phyloP scores from a whole-genome alignment of 2,329 filamentous ascomycete genomes.

The Fusarium secorum region DNA sequence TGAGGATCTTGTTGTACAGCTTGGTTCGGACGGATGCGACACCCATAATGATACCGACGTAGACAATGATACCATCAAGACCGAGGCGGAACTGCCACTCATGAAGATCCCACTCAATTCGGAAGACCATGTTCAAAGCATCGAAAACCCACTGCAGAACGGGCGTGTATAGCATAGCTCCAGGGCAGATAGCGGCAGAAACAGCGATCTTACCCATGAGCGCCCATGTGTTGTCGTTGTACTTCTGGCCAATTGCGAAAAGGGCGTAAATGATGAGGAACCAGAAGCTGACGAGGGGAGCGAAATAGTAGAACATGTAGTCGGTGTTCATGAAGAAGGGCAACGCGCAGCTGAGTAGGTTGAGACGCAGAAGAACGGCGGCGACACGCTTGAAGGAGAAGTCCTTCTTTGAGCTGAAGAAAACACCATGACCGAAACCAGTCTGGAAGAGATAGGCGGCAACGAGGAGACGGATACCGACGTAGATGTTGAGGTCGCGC shows the following conservation, averaged over 20 bases:
- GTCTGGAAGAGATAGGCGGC: constrained; percentile 69
- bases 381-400: constrained; percentile 62
- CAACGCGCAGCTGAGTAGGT: constrained; percentile 62
- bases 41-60: constrained; percentile 60
- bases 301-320: constrained; percentile 63
- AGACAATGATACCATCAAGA: constrained; percentile 64
- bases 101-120: constrained; percentile 56
- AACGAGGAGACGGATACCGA: constrained; percentile 62
- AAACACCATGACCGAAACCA: constrained; percentile 66
- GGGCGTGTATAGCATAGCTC: constrained; percentile 28
- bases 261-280: constrained; percentile 64
- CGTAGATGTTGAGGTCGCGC: constrained; percentile 58
- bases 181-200: constrained; percentile 51
- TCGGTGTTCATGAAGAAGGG: constrained; percentile 64
- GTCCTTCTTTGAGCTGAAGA: constrained; percentile 63
- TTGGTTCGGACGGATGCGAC: constrained; percentile 35
- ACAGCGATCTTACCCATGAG: constrained; percentile 58
- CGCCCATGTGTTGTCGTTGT: constrained; percentile 54
- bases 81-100: constrained; percentile 60
- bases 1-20: constrained; percentile 32
- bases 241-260: constrained; percentile 52
- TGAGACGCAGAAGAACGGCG: constrained; percentile 63
- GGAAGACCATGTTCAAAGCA: constrained; percentile 51
- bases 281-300: constrained; percentile 67
- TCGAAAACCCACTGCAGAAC: constrained; percentile 32